Evolutionary conservation across 139 green algal species (phyloP).

Genomic region (Coelastrella sp.): DNA sequence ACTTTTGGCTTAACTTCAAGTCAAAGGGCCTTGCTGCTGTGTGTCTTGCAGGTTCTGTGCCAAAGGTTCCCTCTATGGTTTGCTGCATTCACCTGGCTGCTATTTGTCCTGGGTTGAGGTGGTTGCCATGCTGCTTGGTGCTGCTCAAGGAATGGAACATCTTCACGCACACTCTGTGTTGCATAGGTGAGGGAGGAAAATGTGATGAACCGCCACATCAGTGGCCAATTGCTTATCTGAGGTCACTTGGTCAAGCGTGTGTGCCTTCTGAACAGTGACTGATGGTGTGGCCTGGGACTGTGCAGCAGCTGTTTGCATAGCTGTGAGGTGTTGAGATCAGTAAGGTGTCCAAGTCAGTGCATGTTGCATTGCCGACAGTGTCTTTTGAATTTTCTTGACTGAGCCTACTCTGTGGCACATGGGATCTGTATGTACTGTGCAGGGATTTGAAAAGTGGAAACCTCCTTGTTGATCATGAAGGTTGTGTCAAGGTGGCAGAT

Average conservation of each 20-base stretch:
- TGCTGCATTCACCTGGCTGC: constrained; percentile 61
- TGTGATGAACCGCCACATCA: too few relatives aligned
- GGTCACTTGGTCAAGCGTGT: too few relatives aligned
- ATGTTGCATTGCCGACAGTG: too few relatives aligned
- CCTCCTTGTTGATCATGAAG: constrained; percentile 68
- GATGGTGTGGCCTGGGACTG: too few relatives aligned
- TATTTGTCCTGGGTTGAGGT: constrained; percentile 57
- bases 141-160: constrained; percentile 72
- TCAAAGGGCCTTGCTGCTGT: constrained; percentile 16
- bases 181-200: constrained; percentile 54
- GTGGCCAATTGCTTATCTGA: too few relatives aligned
- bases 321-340: too few relatives aligned
- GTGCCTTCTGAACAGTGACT: not conserved
- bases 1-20: too few relatives aligned
- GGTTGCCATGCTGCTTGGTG: constrained; percentile 64
- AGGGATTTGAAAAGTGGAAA: constrained; percentile 72
- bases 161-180: constrained; percentile 68
- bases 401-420: not conserved
- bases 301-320: too few relatives aligned
- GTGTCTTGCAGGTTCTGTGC: constrained; percentile 31
- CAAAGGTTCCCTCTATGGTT: constrained; percentile 66
- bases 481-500: constrained; percentile 56
- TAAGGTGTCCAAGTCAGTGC: too few relatives aligned
- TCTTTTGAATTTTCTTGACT: too few relatives aligned
- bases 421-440: not conserved